A percentile compares a stretch with the other conserved stretches of the same genome.
These are phyloP conservation scores for Aspergillus asperescens DNA, from an alignment of 495 filamentous ascomycete species.

Conservation along the genomic window DNA sequence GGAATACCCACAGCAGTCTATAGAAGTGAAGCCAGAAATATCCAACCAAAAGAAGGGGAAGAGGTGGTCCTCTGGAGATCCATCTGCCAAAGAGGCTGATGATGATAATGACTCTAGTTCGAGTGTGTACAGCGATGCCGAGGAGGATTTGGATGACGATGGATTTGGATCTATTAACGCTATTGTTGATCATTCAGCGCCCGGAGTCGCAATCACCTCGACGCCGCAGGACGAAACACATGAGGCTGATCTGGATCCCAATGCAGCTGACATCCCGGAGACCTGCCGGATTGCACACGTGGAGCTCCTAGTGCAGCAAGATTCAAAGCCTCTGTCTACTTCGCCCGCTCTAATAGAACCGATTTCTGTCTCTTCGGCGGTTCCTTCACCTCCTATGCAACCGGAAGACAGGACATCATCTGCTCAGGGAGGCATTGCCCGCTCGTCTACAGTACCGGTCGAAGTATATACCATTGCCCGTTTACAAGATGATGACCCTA, in stretches of 20 bases:
- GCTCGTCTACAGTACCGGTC: constrained; percentile 13
- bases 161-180: constrained; percentile 83
- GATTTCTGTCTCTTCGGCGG: constrained; percentile 20
- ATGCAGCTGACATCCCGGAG: constrained; percentile 14
- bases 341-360: constrained; percentile 17
- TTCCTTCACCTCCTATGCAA: constrained; percentile 18
- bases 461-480: constrained; percentile 17
- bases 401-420: background rate
- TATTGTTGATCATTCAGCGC: constrained; percentile 55
- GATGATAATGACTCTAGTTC: constrained; percentile 48
- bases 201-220: background rate
- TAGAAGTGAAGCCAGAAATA: constrained; percentile 17
- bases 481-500: background rate
- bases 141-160: constrained; percentile 70
- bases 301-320: constrained; percentile 20
- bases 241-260: background rate
- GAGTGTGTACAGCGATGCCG: constrained; percentile 85
- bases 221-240: background rate
- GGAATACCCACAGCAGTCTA: constrained; percentile 30
- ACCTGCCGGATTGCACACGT: constrained; percentile 22
- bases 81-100: no score
- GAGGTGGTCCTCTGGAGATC: constrained; percentile 4
- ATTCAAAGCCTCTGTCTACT: constrained; percentile 15
- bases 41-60: constrained; percentile 7
- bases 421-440: background rate